phyloP scores from a whole-genome alignment of 768 basidiomycete genomes.

The Imleria badia region DNA sequence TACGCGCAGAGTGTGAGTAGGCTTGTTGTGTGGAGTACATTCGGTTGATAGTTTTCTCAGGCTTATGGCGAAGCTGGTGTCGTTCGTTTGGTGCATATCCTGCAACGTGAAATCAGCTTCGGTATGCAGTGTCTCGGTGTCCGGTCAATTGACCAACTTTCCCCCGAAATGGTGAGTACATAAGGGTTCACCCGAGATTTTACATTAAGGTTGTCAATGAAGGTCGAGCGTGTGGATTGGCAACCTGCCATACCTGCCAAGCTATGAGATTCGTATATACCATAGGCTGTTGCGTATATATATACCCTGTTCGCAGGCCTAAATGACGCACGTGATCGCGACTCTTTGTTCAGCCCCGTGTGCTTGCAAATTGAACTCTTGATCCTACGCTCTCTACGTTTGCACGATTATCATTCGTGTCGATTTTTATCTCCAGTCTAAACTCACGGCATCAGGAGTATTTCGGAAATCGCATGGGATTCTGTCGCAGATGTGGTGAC shows the following conservation, averaged over 20 bases:
- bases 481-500: constrained; percentile 84
- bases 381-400: constrained; percentile 2
- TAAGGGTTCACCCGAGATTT: not conserved
- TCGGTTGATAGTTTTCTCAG: constrained; percentile 35
- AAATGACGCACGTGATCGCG: constrained; percentile 20
- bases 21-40: not conserved
- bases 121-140: constrained; percentile 79
- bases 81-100: constrained; percentile 59
- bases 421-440: not conserved
- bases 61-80: constrained; percentile 77
- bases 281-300: not conserved
- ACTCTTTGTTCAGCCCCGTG: constrained; percentile 11
- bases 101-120: constrained; percentile 75
- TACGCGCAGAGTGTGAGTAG: constrained; percentile 76
- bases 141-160: constrained; percentile 59
- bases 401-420: not conserved
- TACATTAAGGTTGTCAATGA: constrained; percentile 1
- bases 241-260: constrained; percentile 38
- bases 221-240: constrained; percentile 72
- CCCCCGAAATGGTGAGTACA: constrained; percentile 66
- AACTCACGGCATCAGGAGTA: not conserved
- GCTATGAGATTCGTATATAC: constrained; percentile 18
- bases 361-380: constrained; percentile 2
- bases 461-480: constrained; percentile 55
- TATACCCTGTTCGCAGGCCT: not conserved